These are phyloP conservation scores for Phlebiopsis flavidoalba DNA, from an alignment of 768 basidiomycete genomes.

Conservation along the genomic window DNA sequence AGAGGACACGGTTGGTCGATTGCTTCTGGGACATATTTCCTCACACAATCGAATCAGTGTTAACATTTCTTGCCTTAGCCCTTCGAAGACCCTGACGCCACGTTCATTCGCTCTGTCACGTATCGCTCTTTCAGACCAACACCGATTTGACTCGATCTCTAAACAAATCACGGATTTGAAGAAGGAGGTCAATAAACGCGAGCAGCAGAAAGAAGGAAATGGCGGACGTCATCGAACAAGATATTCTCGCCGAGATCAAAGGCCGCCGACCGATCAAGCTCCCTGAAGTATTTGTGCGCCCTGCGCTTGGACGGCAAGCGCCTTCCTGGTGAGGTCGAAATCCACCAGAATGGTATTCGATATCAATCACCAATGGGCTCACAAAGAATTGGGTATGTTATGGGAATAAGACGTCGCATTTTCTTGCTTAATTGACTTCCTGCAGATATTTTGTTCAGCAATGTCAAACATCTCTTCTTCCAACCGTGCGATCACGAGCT, in stretches of 20 bases:
- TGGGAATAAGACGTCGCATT: not conserved
- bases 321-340: constrained; percentile 95
- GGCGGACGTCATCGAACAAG: constrained; percentile 98
- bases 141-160: constrained; percentile 83
- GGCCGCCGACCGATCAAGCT: constrained; percentile 82
- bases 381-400: constrained; percentile 80
- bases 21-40: not conserved
- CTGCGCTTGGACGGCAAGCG: constrained; percentile 93
- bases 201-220: constrained; percentile 97
- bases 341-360: constrained; percentile 94
- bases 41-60: constrained; percentile 41
- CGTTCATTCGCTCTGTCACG: constrained; percentile 92
- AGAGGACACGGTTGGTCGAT: constrained; percentile 96
- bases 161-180: constrained; percentile 94
- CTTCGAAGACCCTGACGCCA: constrained; percentile 94
- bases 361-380: constrained; percentile 84
- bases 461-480: constrained; percentile 98
- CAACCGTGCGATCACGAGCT: constrained; percentile 97
- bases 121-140: constrained; percentile 87
- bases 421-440: not conserved
- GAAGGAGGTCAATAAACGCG: constrained; percentile 95
- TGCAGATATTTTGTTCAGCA: constrained; percentile 88
- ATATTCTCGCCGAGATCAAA: constrained; percentile 81
- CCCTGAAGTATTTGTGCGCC: constrained; percentile 89
- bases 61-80: constrained; percentile 44